A percentile compares a stretch with the other conserved stretches of the same genome.
phyloP scores from a whole-genome alignment of 1,139 yeast species.

The Saccharomyces hybrid region DNA sequence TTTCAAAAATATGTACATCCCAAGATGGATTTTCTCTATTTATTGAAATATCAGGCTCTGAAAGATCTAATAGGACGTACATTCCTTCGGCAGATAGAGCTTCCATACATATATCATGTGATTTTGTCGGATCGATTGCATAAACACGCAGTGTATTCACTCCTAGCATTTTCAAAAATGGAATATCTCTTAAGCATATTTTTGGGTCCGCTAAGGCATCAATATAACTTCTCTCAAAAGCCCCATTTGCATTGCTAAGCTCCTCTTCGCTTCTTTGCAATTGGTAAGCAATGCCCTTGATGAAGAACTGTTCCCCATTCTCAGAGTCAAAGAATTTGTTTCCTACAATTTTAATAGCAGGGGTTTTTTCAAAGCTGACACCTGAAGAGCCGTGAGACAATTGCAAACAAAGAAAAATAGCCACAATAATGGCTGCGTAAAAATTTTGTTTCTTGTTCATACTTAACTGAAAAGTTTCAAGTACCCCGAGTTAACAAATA shows the following conservation, averaged over 20 bases:
- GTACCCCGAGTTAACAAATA: neutral
- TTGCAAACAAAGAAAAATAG: neutral
- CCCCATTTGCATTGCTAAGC: slow-evolving; percentile 26
- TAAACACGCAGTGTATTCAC: slow-evolving; percentile 50
- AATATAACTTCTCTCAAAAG: slow-evolving; percentile 36
- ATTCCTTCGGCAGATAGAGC: slow-evolving; percentile 47
- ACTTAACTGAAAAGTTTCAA: neutral
- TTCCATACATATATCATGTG: slow-evolving; percentile 50
- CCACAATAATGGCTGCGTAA: neutral
- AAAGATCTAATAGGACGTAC: slow-evolving; percentile 46
- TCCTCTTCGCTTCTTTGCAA: slow-evolving; percentile 35
- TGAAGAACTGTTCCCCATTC: slow-evolving; percentile 44
- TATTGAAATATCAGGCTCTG: slow-evolving; percentile 47
- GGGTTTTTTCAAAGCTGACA: slow-evolving; percentile 6
- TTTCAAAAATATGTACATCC: slow-evolving; percentile 52
- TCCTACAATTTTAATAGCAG: slow-evolving; percentile 37
- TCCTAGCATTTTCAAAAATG: slow-evolving; percentile 40
- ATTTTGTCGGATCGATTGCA: slow-evolving; percentile 42
- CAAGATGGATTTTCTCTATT: slow-evolving; percentile 44
- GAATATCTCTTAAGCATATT: slow-evolving; percentile 46
- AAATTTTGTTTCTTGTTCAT: neutral
- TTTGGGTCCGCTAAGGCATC: slow-evolving; percentile 46
- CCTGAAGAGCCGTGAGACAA: neutral
- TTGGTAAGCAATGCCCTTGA: slow-evolving; percentile 56
- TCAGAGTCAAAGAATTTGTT: slow-evolving; percentile 41